phyloP scores from a whole-genome alignment of 106 monocot species.

The Phalaenopsis aphrodite region DNA sequence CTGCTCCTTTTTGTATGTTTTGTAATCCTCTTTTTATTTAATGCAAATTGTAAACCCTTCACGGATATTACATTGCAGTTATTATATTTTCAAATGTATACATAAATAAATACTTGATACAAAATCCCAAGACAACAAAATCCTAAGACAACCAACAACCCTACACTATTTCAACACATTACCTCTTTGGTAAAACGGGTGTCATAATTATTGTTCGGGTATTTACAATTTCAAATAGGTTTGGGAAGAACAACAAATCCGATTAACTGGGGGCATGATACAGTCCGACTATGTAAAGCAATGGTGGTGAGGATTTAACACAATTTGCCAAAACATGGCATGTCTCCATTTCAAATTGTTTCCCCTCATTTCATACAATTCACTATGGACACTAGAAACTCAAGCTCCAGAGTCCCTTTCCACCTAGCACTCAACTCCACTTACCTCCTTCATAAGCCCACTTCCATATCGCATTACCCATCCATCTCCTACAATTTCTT shows the following conservation, averaged over 20 bases:
- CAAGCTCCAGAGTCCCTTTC: not conserved
- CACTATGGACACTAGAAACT: not conserved
- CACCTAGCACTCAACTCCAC: not conserved
- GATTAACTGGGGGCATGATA: not conserved
- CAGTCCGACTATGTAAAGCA: not conserved
- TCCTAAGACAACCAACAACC: not conserved
- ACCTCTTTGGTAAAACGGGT: not conserved
- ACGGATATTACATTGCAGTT: not conserved
- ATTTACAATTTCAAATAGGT: not conserved
- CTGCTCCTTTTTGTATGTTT: too few species aligned
- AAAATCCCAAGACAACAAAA: not conserved
- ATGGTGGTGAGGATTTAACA: not conserved
- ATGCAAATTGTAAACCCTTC: too few species aligned
- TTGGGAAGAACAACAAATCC: not conserved
- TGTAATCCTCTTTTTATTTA: too few species aligned
- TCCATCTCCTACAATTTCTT: not conserved
- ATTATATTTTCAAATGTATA: not conserved
- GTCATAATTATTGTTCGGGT: too few species aligned
- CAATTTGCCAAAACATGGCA: not conserved
- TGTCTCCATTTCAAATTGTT: too few species aligned
- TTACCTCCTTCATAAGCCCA: not conserved
- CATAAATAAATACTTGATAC: not conserved
- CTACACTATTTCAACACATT: not conserved
- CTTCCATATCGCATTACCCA: not conserved
- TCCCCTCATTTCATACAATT: too few species aligned